Percentiles rank a stretch among this genome's conserved stretches.
These are phyloP conservation scores for Thelephora aurantiotincta DNA, from an alignment of 768 basidiomycete species.

Conservation along the genomic window DNA sequence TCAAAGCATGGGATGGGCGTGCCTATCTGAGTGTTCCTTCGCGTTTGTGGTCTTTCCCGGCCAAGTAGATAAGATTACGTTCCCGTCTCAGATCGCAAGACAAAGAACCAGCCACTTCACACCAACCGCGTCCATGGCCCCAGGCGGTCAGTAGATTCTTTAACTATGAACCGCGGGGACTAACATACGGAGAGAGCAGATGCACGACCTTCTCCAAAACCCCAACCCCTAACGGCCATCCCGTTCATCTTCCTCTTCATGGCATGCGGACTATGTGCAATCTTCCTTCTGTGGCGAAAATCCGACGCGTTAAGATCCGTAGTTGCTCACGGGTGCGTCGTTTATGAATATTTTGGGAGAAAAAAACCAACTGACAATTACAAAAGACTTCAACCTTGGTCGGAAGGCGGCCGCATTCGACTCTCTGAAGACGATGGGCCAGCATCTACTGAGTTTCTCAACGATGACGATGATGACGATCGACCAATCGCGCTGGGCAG, in stretches of 20 bases:
- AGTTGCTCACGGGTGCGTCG: conserved; percentile 47
- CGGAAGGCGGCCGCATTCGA: conserved; percentile 38
- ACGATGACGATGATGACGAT: conserved; percentile 39
- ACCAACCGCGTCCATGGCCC: too few species aligned
- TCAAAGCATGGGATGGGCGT: too few species aligned
- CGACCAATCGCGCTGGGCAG: too few species aligned
- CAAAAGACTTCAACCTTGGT: conserved; percentile 42
- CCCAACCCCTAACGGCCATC: conserved; percentile 48
- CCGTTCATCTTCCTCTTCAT: conserved; percentile 41
- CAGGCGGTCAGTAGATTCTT: too few species aligned
- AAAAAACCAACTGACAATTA: conserved; percentile 1
- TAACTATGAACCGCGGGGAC: too few species aligned
- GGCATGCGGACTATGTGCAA: conserved; percentile 36
- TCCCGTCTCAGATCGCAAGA: too few species aligned
- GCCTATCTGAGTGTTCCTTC: too few species aligned
- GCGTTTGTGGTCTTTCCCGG: too few species aligned
- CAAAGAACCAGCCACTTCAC: too few species aligned
- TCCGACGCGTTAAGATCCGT: conserved; percentile 39
- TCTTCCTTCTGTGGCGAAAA: conserved; percentile 53
- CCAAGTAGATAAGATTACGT: too few species aligned
- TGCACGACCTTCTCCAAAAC: conserved; percentile 43
- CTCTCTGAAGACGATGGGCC: conserved; percentile 62
- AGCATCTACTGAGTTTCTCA: conserved; percentile 51
- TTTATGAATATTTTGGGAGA: background rate
- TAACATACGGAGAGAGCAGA: conserved; percentile 20